Evolutionary conservation across 202 grass and related monocot genomes (phyloP), one percentile per base, ranked within the genome.

Genomic region (Cymbopogon flexuosus): DNA sequence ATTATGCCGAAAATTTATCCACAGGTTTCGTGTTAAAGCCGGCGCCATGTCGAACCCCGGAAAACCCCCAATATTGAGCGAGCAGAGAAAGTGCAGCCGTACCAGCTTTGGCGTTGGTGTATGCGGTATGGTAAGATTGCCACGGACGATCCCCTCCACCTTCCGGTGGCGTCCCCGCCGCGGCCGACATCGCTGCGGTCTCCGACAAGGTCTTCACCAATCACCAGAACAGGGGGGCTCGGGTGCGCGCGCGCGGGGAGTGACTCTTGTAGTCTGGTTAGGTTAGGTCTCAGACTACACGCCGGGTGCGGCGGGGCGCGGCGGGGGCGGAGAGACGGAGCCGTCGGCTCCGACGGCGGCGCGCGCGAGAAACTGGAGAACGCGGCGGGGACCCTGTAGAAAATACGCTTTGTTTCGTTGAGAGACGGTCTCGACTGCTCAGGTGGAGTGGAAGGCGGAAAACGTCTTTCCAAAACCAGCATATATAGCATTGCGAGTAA

Each of bases 101-200:
- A 97, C 92, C 95, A 27, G 95, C 95, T 94, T 94, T 94, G n/a
- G 86, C 90, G 60, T 94, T 93, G 61, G 95, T 98, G 82, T 98
- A 98, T 54, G 81, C 90, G 15, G 92, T 98, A 85, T 95, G 90
- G 80, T 93, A 95, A 22, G 92, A 94, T 67, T 91, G 86, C 92
- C 95, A 98, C 35, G 95, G 92, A 36, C 82, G 87, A 60, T 93
- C 88, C 16, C 84, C 89, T 64, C 45, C 87, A 3, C 51, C 81
- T 18, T 88, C 84, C 11, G 73, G 27, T 61, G 78, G 76, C 65
- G 41, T 36, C 66, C 78, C 78, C 47, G 60, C 68, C 4, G 82
- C 57, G 12, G 78, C 29, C 42, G 81, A 80, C 90, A 90, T 93
- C 43, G 68, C 42, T 41, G 78, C 49, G 68, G 59, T 23, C 10